phyloP scores from a whole-genome alignment of 2,329 filamentous ascomycete species.

The Dactylellina cionopaga region DNA sequence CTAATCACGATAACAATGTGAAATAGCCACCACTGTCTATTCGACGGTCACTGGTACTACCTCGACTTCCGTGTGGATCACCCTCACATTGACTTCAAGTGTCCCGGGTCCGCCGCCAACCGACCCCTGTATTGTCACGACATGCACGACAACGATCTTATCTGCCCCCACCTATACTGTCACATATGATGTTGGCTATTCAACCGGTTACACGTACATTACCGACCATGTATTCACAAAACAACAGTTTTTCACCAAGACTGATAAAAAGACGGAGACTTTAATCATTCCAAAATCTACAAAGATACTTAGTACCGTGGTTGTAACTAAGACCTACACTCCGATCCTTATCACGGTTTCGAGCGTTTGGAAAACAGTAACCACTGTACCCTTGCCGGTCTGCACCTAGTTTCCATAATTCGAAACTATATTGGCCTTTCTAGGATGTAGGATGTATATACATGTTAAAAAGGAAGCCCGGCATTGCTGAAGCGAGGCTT shows the following conservation, averaged over 20 bases:
- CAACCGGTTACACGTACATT: background rate
- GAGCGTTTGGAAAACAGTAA: conserved; percentile 6
- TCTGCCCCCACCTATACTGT: background rate
- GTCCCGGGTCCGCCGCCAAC: background rate
- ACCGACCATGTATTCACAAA: background rate
- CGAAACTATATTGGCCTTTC: no score
- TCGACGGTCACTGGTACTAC: background rate
- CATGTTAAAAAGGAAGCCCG: no score
- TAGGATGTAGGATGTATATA: no score
- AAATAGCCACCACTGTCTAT: background rate
- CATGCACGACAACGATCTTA: background rate
- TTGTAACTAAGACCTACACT: background rate
- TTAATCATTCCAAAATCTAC: background rate
- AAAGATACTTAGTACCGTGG: background rate
- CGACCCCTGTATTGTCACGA: conserved; percentile 18
- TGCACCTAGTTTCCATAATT: background rate
- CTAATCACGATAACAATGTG: no score
- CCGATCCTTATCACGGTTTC: background rate
- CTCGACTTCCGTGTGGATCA: conserved; percentile 17
- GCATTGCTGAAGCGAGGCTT: no score
- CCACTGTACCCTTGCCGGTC: background rate
- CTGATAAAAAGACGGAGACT: background rate
- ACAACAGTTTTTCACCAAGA: background rate
- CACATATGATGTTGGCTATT: background rate
- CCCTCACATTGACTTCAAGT: background rate